These are phyloP conservation scores for Diplosphaera chodatii DNA, from an alignment of 139 green algal species.

Conservation along the genomic window DNA sequence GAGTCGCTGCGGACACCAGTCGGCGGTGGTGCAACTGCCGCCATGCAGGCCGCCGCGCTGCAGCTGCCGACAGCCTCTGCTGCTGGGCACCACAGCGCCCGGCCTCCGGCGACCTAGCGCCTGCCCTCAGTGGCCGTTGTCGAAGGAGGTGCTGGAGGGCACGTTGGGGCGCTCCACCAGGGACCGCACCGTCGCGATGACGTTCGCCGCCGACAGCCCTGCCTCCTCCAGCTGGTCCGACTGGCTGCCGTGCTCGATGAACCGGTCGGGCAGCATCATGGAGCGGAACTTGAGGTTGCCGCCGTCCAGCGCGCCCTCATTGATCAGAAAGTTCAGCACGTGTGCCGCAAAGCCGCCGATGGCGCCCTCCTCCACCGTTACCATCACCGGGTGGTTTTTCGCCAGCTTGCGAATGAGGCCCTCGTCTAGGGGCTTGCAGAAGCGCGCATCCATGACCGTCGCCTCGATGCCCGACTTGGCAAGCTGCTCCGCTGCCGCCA, in stretches of 20 bases:
- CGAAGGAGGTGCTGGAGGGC: conserved; percentile 25
- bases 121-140: neutral
- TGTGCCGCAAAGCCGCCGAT: conserved; percentile 95
- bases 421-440: conserved; percentile 98
- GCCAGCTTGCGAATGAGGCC: conserved; percentile 44
- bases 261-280: conserved; percentile 90
- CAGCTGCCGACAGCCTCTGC: neutral
- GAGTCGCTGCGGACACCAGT: too few species aligned
- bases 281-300: conserved; percentile 89
- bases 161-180: conserved; percentile 39
- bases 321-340: conserved; percentile 70
- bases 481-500: conserved; percentile 84
- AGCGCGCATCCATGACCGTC: conserved; percentile 92
- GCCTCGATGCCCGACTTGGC: conserved; percentile 14
- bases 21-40: too few species aligned
- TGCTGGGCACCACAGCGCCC: too few species aligned
- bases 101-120: neutral
- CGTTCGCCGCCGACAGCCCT: conserved; percentile 79
- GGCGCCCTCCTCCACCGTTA: conserved; percentile 94
- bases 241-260: conserved; percentile 36
- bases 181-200: conserved; percentile 78
- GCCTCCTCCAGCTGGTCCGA: conserved; percentile 86
- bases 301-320: conserved; percentile 84
- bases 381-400: conserved; percentile 46
- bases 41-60: too few species aligned